Base-by-base conservation (phyloP, 2,329 filamentous ascomycete species). In the Grosmannia huntii region DNA sequence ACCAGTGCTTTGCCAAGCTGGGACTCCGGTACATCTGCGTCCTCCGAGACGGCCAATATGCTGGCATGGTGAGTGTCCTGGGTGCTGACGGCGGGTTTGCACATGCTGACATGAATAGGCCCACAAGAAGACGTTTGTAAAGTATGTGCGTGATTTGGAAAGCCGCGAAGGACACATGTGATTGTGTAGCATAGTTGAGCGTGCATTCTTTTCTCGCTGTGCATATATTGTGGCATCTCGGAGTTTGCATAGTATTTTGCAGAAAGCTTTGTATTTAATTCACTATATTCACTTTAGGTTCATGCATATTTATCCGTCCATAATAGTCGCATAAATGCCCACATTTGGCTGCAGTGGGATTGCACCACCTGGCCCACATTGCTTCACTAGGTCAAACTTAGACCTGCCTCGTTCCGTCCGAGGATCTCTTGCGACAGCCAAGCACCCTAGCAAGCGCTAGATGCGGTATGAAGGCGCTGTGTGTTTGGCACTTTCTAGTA, bases 71-170 rank as follows among this genome's bases (percentile, higher is more conserved):
- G 71, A 75, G 84, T 74, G 16, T 27, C 16, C 9, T 41, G 16
- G 11, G 1, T 31, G 12, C 16, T 28, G 14, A 6, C 2, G 3
- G 27, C 6, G 36, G n/a, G 31, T 9, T 5, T 25, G 14, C 21
- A 12, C 3, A 16, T 51, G 12, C 56, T 57, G 49, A 57, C 49
- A 19, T 14, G 27, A 19, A 9, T n/a, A 89, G 85, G 82, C 86
- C 55, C 94, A 99, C 72, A 97, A 97, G 76, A 99, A 99, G 76
- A 86, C 84, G 4, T 97, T 99, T 74, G 92, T 96, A 60, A 91
- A 89, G 70, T 96, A 95, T 68, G 86, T 95, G 71, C 89, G 91
- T 64, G 87, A 95, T 67, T 73, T 91, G 52, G 88, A 94, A 67
- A 78, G 51, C n/a, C 60, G 41, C 3, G 57, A 64, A 3, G 57